Evolutionary conservation across 192 early-diverging fungal genomes (phyloP), one percentile per base, ranked within the genome.

Genomic region (Linderina pennispora): DNA sequence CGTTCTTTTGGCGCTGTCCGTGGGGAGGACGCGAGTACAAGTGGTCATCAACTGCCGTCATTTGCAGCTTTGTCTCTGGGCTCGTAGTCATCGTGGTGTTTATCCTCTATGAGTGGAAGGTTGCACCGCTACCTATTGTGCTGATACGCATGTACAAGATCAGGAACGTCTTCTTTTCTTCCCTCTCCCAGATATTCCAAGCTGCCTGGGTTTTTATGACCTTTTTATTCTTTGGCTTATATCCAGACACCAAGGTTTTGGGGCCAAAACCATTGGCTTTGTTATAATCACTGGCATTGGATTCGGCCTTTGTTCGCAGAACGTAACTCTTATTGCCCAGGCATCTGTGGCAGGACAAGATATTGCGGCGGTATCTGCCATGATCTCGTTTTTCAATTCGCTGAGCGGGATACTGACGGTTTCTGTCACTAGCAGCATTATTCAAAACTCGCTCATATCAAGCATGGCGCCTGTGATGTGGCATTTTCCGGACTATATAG

Each of bases 1-100:
- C 18, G 42, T 91, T 35, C 58, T 88, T 9, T 46, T 83, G 15
- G 84, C 85, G 0, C 62, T 82, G 18, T 70, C 81, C 22, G n/a
- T 76, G 80, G 53, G 88, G 86, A 33, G 88, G 88, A n/a, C 58
- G 55, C 36, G 58, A 62, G 21, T 22, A 43, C 17, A 25, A 59
- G 3, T 77, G 75, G 75, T 43, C 43, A 4, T 48, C 61, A 34
- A 65, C 57, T n/a, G 31, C 55, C 20, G 64, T 74, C 2, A 26
- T 62, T 13, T 38, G 50, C 8, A 51, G 49, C 11, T 23, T 74
- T 20, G 36, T 50, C 18, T 36, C n/a, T 23, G 48, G 55, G 14
- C 37, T 40, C 20, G 21, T 46, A 1, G 11, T 55, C 2, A 37
- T 51, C 17, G 20, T 75, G 4, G 34, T 85, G 13, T 65, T 83